These are phyloP conservation scores for Eucalyptus brandiana DNA, from an alignment of 345 rosid species.

Conservation along the genomic window DNA sequence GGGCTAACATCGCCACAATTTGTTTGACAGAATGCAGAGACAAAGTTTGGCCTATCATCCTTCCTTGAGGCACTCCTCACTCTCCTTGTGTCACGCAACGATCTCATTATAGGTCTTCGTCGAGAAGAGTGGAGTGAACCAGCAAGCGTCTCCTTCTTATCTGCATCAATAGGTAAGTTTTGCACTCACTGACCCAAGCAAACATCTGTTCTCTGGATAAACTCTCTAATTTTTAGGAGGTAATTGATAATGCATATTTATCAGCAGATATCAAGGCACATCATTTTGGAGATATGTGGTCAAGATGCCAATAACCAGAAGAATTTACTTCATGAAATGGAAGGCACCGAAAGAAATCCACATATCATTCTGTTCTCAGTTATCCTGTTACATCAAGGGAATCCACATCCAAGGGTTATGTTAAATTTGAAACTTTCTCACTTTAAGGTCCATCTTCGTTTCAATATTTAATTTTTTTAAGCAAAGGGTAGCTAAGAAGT, in stretches of 20 bases:
- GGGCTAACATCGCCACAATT: constrained; percentile 99
- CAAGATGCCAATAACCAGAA: background rate
- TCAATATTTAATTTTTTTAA: background rate
- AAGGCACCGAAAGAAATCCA: background rate
- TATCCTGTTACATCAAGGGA: background rate
- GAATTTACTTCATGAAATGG: background rate
- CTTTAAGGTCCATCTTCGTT: background rate
- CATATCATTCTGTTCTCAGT: background rate
- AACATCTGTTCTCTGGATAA: constrained; percentile 50
- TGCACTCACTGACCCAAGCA: constrained; percentile 20
- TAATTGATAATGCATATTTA: background rate
- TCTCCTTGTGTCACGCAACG: constrained; percentile 53
- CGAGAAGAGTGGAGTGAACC: constrained; percentile 65
- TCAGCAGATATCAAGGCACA: background rate
- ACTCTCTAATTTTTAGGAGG: background rate
- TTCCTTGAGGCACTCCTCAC: constrained; percentile 71
- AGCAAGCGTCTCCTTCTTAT: constrained; percentile 27
- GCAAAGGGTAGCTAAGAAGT: background rate
- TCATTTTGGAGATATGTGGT: background rate
- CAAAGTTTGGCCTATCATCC: constrained; percentile 74
- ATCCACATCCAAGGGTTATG: background rate
- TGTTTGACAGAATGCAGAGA: constrained; percentile 94
- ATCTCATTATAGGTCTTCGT: constrained; percentile 56
- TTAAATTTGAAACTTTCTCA: background rate
- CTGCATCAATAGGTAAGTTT: background rate